These are phyloP conservation scores for Exophiala mesophila DNA, from an alignment of 2,329 filamentous ascomycete genomes.

Conservation along the genomic window DNA sequence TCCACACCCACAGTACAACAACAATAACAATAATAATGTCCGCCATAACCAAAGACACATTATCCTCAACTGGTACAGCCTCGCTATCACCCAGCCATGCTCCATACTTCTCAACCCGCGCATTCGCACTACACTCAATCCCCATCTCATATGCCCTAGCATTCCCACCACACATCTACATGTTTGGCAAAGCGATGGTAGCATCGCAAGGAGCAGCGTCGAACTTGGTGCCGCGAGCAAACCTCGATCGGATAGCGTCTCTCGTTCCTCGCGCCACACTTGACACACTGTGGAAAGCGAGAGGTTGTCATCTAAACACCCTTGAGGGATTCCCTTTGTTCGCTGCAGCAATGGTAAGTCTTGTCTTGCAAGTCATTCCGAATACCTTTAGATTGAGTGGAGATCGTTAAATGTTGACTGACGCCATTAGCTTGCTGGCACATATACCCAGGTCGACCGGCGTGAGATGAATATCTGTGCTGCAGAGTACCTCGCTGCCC, in stretches of 20 bases:
- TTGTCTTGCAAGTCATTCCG: no score
- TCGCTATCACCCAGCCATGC: neutral
- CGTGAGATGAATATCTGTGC: conserved; percentile 32
- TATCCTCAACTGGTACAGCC: no score
- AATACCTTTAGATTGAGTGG: no score
- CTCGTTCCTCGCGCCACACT: conserved; percentile 25
- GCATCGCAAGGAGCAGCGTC: conserved; percentile 29
- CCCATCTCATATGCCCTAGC: conserved; percentile 31
- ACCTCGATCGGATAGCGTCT: conserved; percentile 30
- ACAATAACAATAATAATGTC: no score
- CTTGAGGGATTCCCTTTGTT: conserved; percentile 34
- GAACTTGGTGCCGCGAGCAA: conserved; percentile 33
- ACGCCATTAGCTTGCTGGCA: conserved; percentile 32
- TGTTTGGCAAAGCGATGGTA: conserved; percentile 31
- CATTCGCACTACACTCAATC: conserved; percentile 31
- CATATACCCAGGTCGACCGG: conserved; percentile 30
- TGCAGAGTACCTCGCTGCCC: conserved; percentile 31
- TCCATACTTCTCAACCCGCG: conserved; percentile 11
- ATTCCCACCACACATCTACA: conserved; percentile 31
- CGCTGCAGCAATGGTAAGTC: conserved; percentile 32
- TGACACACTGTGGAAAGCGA: conserved; percentile 28
- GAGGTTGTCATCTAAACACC: conserved; percentile 34
- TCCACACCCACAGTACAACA: no score
- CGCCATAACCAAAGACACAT: no score
- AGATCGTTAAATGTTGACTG: neutral